phyloP scores from a whole-genome alignment of 345 rosid genomes.

The Ricinus communis region DNA sequence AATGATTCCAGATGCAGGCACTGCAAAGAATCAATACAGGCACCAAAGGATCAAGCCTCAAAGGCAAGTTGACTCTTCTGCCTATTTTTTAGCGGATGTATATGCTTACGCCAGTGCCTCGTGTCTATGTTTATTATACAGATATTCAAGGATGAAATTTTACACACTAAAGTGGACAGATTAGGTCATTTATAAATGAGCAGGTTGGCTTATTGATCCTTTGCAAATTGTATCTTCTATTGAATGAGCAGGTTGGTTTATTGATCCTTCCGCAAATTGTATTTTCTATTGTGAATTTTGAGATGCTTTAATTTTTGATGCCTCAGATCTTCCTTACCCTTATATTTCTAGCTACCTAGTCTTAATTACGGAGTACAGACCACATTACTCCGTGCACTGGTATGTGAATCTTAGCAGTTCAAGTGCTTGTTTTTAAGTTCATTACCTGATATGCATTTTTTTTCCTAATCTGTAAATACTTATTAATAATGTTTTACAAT shows the following conservation, averaged over 20 bases:
- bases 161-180: not conserved
- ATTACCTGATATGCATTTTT: not conserved
- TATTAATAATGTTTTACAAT: too few relatives aligned
- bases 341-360: not conserved
- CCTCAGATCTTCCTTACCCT: not conserved
- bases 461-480: not conserved
- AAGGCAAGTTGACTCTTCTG: slow-evolving; percentile 7
- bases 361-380: not conserved
- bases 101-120: not conserved
- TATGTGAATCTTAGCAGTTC: not conserved
- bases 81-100: not conserved
- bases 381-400: too few relatives aligned
- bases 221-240: not conserved
- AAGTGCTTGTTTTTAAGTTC: not conserved
- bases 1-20: slow-evolving; percentile 1
- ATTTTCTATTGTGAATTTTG: not conserved
- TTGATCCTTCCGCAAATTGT: not conserved
- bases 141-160: slow-evolving; percentile 15
- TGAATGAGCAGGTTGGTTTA: slow-evolving; percentile 2
- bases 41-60: slow-evolving; percentile 12
- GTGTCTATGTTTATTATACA: not conserved
- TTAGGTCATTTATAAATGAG: not conserved
- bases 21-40: not conserved
- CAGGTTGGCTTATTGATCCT: slow-evolving; percentile 7
- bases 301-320: not conserved